Conservation (phyloP, 148 eudicot genomes). For the Nepenthes gracilis region DNA sequence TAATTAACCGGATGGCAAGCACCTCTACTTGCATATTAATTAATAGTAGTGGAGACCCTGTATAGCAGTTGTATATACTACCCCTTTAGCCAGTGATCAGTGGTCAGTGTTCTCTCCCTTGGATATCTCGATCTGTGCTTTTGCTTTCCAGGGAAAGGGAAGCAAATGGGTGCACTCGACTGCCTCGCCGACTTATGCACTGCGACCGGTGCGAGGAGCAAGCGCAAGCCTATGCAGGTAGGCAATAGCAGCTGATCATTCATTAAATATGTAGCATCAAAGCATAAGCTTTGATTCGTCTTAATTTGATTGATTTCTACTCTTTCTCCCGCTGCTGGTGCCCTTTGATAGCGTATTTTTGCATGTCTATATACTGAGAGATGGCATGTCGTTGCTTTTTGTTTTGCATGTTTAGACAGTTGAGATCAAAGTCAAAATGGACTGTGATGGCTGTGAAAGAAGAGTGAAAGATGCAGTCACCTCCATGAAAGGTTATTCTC, state of each 20-base stretch:
- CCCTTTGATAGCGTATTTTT: neutral
- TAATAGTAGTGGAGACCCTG: too few relatives aligned
- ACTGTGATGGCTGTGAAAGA: slow-evolving; percentile 89
- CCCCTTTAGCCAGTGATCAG: too few relatives aligned
- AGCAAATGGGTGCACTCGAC: slow-evolving; percentile 72
- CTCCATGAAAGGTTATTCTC: slow-evolving; percentile 49
- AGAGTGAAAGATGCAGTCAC: slow-evolving; percentile 54
- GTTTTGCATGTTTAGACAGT: slow-evolving; percentile 39
- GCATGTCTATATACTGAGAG: neutral
- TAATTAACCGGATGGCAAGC: too few relatives aligned
- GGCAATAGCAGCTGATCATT: neutral
- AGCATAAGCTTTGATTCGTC: neutral
- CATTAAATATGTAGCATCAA: too few relatives aligned
- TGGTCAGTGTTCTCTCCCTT: too few relatives aligned
- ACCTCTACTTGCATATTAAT: too few relatives aligned
- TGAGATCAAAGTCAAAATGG: slow-evolving; percentile 85
- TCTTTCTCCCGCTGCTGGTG: neutral
- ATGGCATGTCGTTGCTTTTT: slow-evolving; percentile 3
- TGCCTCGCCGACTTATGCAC: slow-evolving; percentile 70
- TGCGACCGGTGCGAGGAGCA: slow-evolving; percentile 45
- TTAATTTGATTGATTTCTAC: neutral
- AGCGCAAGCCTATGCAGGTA: slow-evolving; percentile 72
- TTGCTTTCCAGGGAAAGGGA: slow-evolving; percentile 6
- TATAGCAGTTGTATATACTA: too few relatives aligned
- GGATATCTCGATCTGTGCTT: too few relatives aligned